Evolutionary conservation across 805 yeast genomes (phyloP), one percentile per base, ranked within the genome.

Genomic region (Naumovozyma baii): DNA sequence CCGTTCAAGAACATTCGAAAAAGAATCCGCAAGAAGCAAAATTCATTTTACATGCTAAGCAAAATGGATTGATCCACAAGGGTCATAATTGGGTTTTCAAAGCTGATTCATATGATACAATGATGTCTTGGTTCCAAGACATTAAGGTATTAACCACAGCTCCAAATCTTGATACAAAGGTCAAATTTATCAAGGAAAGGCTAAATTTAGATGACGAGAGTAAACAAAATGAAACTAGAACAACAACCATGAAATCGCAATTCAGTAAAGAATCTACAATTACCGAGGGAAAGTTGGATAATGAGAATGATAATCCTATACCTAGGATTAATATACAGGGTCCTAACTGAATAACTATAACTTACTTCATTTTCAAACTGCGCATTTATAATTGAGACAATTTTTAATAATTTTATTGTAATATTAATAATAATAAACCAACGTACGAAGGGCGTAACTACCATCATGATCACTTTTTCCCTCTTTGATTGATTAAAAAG

Each of bases 51-150:
- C 76, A 74, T 47, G 76, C 87, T 14, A 84, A 82, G 52, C 78
- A 80, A 46, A 76, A 78, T 44, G 92, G 92, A 12, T 64, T 82
- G 43, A 70, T 85, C 46, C 80, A 78, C 45, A 72, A 85, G 53
- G 84, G 86, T 33, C 96, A 88, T 63, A 87, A 86, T 52, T 86
- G 92, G 85, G 92, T 88, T n/a, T 88, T 90, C 67, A 73, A 94
- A 48, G 80, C 94, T n/a, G 92, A 83, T 53, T 74, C 82, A 36
- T 83, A 82, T 51, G 82, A 79, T 32, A 61, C 72, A 25, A 84
- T 87, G 90, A 76, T 80, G 58, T 72, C 69, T 31, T 90, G 98
- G 98, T 84, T 74, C 61, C 74, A 74, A 48, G 94, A 83, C 54
- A 69, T 90, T 48, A 78, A 79, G 56, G 68, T 67, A 35, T 67